Evolutionary conservation across 1,139 yeast genomes (phyloP).

Genomic region (Nadsonia commutata): DNA sequence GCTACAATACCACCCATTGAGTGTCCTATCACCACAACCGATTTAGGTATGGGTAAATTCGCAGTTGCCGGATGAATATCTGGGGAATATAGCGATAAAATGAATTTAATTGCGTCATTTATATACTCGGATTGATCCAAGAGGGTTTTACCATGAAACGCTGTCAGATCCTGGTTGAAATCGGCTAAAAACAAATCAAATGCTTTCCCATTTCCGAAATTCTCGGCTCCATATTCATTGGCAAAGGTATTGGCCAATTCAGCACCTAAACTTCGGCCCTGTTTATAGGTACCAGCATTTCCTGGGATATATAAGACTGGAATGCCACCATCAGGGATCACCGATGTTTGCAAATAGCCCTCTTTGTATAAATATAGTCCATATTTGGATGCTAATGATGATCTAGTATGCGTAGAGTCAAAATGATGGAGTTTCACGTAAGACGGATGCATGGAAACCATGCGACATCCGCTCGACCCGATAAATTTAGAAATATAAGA

Average conservation of each 20-base stretch:
- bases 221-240: not conserved
- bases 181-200: conserved; percentile 81
- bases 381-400: not conserved
- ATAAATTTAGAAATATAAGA: not conserved
- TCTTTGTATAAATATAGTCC: not conserved
- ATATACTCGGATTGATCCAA: conserved; percentile 87
- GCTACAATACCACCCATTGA: conserved; percentile 97
- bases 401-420: not conserved
- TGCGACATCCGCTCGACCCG: not conserved
- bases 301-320: conserved; percentile 94
- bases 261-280: conserved; percentile 35
- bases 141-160: conserved; percentile 88
- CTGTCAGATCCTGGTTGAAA: conserved; percentile 91
- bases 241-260: not conserved
- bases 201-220: conserved; percentile 4
- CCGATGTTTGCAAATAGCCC: not conserved
- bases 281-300: conserved; percentile 87
- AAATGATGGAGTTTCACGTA: not conserved
- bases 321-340: conserved; percentile 32
- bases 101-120: conserved; percentile 73
- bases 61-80: conserved; percentile 3
- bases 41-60: conserved; percentile 30
- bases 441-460: not conserved
- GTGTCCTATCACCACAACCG: conserved; percentile 77
- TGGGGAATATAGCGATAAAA: conserved; percentile 44